Conservation (phyloP, 1,139 yeast genomes). For the Citeromyces siamensis region DNA sequence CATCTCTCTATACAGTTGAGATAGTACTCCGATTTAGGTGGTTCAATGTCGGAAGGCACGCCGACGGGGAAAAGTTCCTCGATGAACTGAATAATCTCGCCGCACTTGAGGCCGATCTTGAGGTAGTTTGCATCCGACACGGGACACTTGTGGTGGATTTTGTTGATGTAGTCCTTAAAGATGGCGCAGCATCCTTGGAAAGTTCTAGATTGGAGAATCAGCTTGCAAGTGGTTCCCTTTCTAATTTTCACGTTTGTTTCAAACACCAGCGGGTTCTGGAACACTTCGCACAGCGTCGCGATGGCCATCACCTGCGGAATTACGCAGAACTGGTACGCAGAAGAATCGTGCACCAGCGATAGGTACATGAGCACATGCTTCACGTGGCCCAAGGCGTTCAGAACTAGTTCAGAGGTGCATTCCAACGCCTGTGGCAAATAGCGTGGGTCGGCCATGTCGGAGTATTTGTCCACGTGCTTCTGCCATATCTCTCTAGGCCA, state of each 20-base stretch:
- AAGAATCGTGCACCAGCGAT: constrained; percentile 66
- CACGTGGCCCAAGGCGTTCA: constrained; percentile 70
- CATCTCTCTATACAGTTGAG: constrained; percentile 21
- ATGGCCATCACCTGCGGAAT: constrained; percentile 99
- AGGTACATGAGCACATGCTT: constrained; percentile 69
- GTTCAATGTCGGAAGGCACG: constrained; percentile 29
- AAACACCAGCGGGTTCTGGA: constrained; percentile 68
- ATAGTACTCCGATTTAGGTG: constrained; percentile 24
- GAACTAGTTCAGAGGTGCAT: constrained; percentile 75
- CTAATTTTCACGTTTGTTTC: constrained; percentile 73
- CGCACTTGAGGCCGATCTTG: constrained; percentile 73
- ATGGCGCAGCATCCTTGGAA: constrained; percentile 65
- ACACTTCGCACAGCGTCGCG: constrained; percentile 80
- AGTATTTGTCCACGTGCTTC: constrained; percentile 54
- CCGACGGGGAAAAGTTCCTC: constrained; percentile 59
- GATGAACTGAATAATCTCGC: constrained; percentile 76
- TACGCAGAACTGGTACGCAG: constrained; percentile 85
- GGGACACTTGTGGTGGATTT: constrained; percentile 66
- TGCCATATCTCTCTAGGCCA: constrained; percentile 96
- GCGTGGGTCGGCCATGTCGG: constrained; percentile 39
- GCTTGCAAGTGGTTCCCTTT: constrained; percentile 77
- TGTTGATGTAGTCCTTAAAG: constrained; percentile 62
- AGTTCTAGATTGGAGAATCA: constrained; percentile 65
- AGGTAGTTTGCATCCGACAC: constrained; percentile 84
- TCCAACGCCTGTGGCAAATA: constrained; percentile 43